These are phyloP conservation scores for Gryganskiella cystojenkinii DNA, from an alignment of 192 early-diverging fungal genomes.

Conservation along the genomic window DNA sequence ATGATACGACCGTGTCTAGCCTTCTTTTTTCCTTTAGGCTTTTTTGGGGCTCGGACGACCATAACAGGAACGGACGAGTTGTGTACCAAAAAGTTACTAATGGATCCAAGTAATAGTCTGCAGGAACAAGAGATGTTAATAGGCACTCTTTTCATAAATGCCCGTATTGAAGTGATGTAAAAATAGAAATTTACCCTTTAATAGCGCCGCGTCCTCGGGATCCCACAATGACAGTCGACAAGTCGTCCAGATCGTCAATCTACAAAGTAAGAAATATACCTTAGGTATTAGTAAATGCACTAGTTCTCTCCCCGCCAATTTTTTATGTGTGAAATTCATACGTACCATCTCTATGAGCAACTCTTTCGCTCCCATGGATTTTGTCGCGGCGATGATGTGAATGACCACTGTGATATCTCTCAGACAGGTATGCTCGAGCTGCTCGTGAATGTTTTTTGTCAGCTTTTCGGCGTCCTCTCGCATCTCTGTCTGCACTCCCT, in stretches of 20 bases:
- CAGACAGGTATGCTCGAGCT: conserved; percentile 43
- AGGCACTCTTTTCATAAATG: not conserved
- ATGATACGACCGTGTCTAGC: conserved; percentile 6
- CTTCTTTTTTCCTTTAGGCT: conserved; percentile 52
- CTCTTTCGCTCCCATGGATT: conserved; percentile 48
- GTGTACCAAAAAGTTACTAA: conserved; percentile 64
- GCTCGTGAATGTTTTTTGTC: conserved; percentile 50
- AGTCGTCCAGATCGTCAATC: conserved; percentile 54
- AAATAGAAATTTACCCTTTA: conserved; percentile 47
- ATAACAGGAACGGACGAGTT: conserved; percentile 64
- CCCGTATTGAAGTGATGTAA: not conserved
- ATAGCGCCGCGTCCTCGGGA: conserved; percentile 56
- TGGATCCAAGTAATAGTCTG: conserved; percentile 61
- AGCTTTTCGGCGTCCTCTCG: conserved; percentile 50
- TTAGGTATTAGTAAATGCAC: not conserved
- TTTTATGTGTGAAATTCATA: not conserved
- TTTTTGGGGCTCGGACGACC: conserved; percentile 57
- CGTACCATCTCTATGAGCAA: conserved; percentile 46
- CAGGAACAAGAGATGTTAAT: not conserved
- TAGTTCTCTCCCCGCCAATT: not conserved
- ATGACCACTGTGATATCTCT: conserved; percentile 45
- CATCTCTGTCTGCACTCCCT: conserved; percentile 50
- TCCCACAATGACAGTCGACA: conserved; percentile 61
- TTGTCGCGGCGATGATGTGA: conserved; percentile 51
- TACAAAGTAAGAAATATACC: conserved; percentile 2